Evolutionary conservation across 2,329 filamentous ascomycete genomes (phyloP).

Genomic region (Aspergillus fischeri): DNA sequence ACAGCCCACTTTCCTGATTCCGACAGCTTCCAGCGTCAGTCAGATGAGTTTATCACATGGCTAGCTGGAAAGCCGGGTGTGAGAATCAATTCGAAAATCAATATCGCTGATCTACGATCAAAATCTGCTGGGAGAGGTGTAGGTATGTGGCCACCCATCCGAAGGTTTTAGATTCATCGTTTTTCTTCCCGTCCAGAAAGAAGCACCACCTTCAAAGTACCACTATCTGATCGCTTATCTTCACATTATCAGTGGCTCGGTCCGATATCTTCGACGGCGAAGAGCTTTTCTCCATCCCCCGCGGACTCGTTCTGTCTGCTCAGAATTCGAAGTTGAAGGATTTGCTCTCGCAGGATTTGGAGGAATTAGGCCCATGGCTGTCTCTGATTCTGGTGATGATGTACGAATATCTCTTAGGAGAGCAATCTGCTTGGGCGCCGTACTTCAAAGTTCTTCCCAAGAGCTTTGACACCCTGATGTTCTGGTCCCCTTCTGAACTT

Average conservation of each 20-base stretch:
- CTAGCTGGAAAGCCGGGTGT: conserved; percentile 49
- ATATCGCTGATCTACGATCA: conserved; percentile 54
- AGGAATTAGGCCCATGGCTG: conserved; percentile 47
- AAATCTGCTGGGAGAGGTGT: conserved; percentile 59
- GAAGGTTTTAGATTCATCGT: conserved; percentile 17
- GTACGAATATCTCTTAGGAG: conserved; percentile 63
- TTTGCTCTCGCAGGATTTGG: conserved; percentile 54
- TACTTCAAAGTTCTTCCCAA: conserved; percentile 73
- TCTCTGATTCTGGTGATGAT: conserved; percentile 74
- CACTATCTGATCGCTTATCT: conserved; percentile 19
- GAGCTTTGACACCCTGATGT: conserved; percentile 82
- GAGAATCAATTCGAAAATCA: conserved; percentile 55
- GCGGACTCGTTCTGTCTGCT: conserved; percentile 64
- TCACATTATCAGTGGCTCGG: conserved; percentile 57
- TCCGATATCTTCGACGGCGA: conserved; percentile 69
- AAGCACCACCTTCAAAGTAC: neutral
- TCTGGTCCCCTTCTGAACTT: conserved; percentile 72
- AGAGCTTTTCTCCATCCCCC: conserved; percentile 75
- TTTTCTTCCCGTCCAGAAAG: conserved; percentile 7
- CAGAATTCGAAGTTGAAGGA: conserved; percentile 66
- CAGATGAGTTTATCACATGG: conserved; percentile 55
- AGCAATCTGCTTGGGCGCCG: conserved; percentile 65
- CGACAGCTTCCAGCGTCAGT: conserved; percentile 43
- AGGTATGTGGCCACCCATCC: conserved; percentile 45
- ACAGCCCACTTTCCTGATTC: conserved; percentile 31